Percentiles rank a stretch among this genome's conserved stretches.
phyloP scores from a whole-genome alignment of 208 protist species.

The Willaertia magna region DNA sequence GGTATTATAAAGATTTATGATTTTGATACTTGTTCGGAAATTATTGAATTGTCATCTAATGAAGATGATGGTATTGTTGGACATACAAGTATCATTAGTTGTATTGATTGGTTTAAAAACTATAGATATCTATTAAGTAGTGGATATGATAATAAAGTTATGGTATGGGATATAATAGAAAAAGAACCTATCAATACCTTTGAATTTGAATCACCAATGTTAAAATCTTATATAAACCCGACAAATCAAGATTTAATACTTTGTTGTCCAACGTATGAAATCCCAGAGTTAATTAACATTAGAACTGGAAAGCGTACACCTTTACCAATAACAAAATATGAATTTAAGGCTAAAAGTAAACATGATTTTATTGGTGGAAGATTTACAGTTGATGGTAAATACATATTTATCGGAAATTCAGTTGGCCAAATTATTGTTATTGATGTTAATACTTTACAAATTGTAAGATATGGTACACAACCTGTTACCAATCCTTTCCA shows the following conservation, averaged over 20 bases:
- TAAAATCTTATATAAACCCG: background rate
- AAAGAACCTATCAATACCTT: background rate
- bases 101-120: background rate
- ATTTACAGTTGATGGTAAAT: background rate
- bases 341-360: background rate
- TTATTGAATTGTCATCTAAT: background rate
- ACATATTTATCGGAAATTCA: background rate
- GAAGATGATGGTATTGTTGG: background rate
- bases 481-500: background rate
- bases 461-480: background rate
- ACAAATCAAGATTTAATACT: background rate
- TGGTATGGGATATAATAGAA: background rate
- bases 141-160: background rate
- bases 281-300: background rate
- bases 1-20: background rate
- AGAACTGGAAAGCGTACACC: background rate
- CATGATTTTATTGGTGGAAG: background rate
- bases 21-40: background rate
- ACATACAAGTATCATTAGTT: background rate
- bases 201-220: background rate
- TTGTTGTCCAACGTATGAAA: background rate
- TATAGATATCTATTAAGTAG: background rate
- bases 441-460: background rate
- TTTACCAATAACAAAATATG: background rate
- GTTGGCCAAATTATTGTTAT: background rate